phyloP scores from a whole-genome alignment of 2,329 filamentous ascomycete species.

The Aspergillus candidus region DNA sequence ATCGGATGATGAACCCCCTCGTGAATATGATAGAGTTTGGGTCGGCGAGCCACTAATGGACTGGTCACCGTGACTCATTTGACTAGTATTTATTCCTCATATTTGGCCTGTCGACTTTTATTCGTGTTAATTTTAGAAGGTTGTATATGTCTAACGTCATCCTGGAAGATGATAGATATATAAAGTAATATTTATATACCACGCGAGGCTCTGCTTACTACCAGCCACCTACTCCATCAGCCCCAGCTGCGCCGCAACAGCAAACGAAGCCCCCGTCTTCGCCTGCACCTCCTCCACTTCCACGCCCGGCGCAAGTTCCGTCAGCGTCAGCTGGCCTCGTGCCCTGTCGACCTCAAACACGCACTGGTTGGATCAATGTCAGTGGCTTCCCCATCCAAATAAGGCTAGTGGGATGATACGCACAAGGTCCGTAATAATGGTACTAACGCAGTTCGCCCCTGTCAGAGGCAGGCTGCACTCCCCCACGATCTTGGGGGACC shows the following conservation, averaged over 20 bases:
- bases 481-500: slow-evolving; percentile 60
- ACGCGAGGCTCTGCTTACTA: not conserved
- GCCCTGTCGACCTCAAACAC: slow-evolving; percentile 68
- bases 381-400: not conserved
- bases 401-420: slow-evolving; percentile 26
- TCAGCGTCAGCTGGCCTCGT: slow-evolving; percentile 45
- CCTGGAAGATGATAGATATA: too few relatives aligned
- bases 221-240: slow-evolving; percentile 37
- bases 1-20: too few relatives aligned
- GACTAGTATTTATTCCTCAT: too few relatives aligned
- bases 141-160: too few relatives aligned
- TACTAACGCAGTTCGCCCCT: slow-evolving; percentile 61
- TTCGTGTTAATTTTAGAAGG: too few relatives aligned
- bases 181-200: too few relatives aligned
- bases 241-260: slow-evolving; percentile 54
- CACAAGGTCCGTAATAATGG: slow-evolving; percentile 67
- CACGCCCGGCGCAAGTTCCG: slow-evolving; percentile 64
- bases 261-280: slow-evolving; percentile 66
- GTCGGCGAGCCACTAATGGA: too few relatives aligned
- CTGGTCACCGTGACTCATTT: too few relatives aligned
- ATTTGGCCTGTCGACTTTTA: too few relatives aligned
- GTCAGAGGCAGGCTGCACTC: slow-evolving; percentile 60
- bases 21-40: too few relatives aligned
- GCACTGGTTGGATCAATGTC: slow-evolving; percentile 47
- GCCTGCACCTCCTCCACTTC: slow-evolving; percentile 60